Percentiles rank a stretch among this genome's conserved stretches.
These are phyloP conservation scores for Diphasiastrum complanatum DNA, from an alignment of 83 land plant genomes.

Conservation along the genomic window DNA sequence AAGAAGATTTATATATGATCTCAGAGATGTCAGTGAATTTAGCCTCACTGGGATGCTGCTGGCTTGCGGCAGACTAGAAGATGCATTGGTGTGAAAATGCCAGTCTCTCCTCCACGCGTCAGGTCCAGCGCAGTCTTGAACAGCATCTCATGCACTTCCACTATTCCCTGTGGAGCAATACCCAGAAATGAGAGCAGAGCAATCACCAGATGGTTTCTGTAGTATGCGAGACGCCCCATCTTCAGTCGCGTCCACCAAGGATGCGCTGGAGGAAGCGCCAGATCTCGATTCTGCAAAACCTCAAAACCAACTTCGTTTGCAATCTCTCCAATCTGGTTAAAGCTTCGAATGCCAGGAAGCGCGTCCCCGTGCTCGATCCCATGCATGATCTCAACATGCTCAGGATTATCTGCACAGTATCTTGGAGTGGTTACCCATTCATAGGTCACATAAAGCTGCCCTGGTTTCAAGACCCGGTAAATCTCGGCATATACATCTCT, in stretches of 20 bases:
- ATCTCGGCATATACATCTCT: conserved; percentile 76
- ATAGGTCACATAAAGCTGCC: conserved; percentile 74
- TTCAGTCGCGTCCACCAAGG: conserved; percentile 89
- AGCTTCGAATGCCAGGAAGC: conserved; percentile 56
- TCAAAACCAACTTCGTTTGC: conserved; percentile 74
- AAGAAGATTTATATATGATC: background rate
- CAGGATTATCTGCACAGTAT: conserved; percentile 40
- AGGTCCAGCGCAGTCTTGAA: conserved; percentile 69
- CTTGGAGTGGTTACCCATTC: conserved; percentile 84
- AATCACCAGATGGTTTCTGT: conserved; percentile 74
- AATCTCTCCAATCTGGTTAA: conserved; percentile 46
- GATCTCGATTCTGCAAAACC: conserved; percentile 65
- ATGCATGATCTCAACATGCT: conserved; percentile 67
- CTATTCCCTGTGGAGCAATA: conserved; percentile 75
- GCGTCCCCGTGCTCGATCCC: conserved; percentile 82
- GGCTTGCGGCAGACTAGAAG: conserved; percentile 78
- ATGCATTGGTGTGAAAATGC: conserved; percentile 84
- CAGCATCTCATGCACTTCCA: conserved; percentile 92
- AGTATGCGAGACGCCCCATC: conserved; percentile 87
- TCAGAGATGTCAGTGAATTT: background rate
- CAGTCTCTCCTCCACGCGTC: conserved; percentile 74
- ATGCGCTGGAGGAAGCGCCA: conserved; percentile 69
- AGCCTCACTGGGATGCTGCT: conserved; percentile 12
- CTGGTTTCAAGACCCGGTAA: conserved; percentile 69
- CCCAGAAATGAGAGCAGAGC: conserved; percentile 49